These are phyloP conservation scores for Pleodorina starrii DNA, from an alignment of 139 green algal genomes.

Conservation along the genomic window DNA sequence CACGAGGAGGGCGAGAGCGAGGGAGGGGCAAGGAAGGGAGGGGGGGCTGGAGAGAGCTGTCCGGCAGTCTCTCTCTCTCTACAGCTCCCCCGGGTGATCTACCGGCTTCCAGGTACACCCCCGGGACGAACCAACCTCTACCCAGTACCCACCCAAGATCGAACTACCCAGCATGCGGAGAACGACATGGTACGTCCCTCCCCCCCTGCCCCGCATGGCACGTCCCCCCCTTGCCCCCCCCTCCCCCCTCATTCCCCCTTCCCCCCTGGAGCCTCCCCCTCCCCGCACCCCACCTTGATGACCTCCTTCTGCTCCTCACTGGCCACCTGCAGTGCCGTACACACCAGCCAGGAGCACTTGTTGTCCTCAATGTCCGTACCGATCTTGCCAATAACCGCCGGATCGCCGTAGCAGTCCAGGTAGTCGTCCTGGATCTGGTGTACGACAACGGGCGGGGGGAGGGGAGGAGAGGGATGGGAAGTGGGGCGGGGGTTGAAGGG, in stretches of 20 bases:
- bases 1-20: background rate
- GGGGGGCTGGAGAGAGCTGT: background rate
- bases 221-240: background rate
- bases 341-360: constrained; percentile 99
- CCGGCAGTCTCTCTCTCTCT: too few relatives aligned
- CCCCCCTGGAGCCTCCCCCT: background rate
- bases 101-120: too few relatives aligned
- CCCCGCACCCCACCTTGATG: constrained; percentile 76
- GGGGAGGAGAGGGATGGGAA: background rate
- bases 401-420: constrained; percentile 96
- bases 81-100: too few relatives aligned
- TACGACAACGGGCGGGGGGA: background rate
- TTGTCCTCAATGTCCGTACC: constrained; percentile 99
- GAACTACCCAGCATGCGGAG: too few relatives aligned
- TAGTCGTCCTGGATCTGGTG: constrained; percentile 97
- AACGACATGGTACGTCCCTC: too few relatives aligned
- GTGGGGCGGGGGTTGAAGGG: background rate
- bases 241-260: background rate
- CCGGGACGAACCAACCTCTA: too few relatives aligned
- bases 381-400: constrained; percentile 97
- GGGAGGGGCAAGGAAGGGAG: background rate
- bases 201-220: too few relatives aligned
- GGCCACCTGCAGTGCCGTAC: constrained; percentile 89
- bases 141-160: too few relatives aligned
- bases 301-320: constrained; percentile 83